Percentiles rank a stretch among this genome's conserved stretches.
phyloP scores from a whole-genome alignment of 2,329 filamentous ascomycete genomes.

The Fusarium dlaminii region DNA sequence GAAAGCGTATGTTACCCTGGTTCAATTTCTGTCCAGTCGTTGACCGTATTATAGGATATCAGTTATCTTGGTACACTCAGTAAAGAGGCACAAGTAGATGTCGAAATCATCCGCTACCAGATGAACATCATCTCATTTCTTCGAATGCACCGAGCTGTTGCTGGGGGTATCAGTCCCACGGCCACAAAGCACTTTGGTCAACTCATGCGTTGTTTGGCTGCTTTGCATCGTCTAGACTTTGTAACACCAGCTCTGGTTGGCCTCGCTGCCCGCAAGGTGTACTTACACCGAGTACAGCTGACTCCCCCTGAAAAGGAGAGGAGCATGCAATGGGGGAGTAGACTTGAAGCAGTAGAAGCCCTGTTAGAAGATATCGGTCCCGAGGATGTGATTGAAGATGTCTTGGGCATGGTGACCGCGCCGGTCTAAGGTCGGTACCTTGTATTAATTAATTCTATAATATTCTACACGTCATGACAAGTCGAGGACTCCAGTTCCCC shows the following conservation, averaged over 20 bases:
- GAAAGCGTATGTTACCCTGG: constrained; percentile 51
- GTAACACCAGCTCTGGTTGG: constrained; percentile 85
- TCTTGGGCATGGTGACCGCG: constrained; percentile 65
- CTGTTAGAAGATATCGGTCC: constrained; percentile 70
- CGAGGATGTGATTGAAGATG: constrained; percentile 72
- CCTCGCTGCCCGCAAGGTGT: constrained; percentile 86
- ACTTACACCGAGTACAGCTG: constrained; percentile 82
- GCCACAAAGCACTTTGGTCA: constrained; percentile 81
- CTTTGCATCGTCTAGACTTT: constrained; percentile 82
- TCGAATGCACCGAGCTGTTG: constrained; percentile 85
- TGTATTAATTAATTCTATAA: constrained; percentile 45
- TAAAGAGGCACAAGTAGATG: constrained; percentile 69
- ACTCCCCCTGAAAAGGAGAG: constrained; percentile 77
- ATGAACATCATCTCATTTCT: constrained; percentile 90
- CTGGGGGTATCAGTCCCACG: constrained; percentile 77
- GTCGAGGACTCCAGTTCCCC: constrained; percentile 31
- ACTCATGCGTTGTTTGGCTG: constrained; percentile 77
- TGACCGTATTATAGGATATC: constrained; percentile 59
- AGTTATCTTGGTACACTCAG: constrained; percentile 67
- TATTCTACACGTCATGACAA: constrained; percentile 39
- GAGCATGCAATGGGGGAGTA: constrained; percentile 94
- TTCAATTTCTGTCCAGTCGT: not conserved
- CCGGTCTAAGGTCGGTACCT: constrained; percentile 50
- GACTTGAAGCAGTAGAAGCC: constrained; percentile 71
- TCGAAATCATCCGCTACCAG: constrained; percentile 84